phyloP scores from a whole-genome alignment of 768 basidiomycete genomes.

The Goffeauzyma gilvescens region DNA sequence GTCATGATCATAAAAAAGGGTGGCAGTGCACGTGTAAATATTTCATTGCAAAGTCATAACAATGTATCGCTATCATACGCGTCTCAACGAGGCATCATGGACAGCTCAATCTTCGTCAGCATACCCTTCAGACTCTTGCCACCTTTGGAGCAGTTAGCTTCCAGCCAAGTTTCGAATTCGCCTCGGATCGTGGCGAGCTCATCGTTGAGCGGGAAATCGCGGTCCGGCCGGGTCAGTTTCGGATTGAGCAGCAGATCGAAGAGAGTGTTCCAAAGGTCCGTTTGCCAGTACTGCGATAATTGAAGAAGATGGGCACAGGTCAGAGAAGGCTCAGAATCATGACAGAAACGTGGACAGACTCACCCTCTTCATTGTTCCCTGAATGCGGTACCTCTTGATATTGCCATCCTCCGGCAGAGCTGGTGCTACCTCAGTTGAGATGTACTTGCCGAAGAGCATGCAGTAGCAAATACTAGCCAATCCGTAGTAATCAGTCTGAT shows the following conservation, averaged over 20 bases:
- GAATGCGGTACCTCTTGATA: slow-evolving; percentile 15
- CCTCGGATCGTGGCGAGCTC: slow-evolving; percentile 46
- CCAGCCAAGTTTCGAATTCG: slow-evolving; percentile 78
- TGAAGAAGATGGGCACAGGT: background rate
- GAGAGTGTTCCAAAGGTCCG: slow-evolving; percentile 58
- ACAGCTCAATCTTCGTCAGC: slow-evolving; percentile 7
- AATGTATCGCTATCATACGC: too few species aligned
- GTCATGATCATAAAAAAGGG: too few species aligned
- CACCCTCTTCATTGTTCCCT: slow-evolving; percentile 23
- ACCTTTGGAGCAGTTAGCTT: slow-evolving; percentile 60
- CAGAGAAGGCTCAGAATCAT: background rate
- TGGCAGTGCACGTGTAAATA: too few species aligned
- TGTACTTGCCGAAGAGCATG: slow-evolving; percentile 91
- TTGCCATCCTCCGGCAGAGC: slow-evolving; percentile 33
- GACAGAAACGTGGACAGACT: slow-evolving; percentile 12
- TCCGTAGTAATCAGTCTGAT: slow-evolving; percentile 91
- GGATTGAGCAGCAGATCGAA: slow-evolving; percentile 83
- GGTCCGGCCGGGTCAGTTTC: slow-evolving; percentile 39
- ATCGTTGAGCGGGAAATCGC: slow-evolving; percentile 49
- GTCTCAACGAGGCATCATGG: too few species aligned
- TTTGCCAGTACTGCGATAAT: slow-evolving; percentile 94
- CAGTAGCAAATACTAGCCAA: slow-evolving; percentile 83
- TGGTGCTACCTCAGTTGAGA: slow-evolving; percentile 42
- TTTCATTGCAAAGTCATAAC: too few species aligned
- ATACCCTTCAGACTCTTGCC: slow-evolving; percentile 34